These are phyloP conservation scores for Lippia alba DNA, from an alignment of 305 asterid genomes.

Conservation along the genomic window DNA sequence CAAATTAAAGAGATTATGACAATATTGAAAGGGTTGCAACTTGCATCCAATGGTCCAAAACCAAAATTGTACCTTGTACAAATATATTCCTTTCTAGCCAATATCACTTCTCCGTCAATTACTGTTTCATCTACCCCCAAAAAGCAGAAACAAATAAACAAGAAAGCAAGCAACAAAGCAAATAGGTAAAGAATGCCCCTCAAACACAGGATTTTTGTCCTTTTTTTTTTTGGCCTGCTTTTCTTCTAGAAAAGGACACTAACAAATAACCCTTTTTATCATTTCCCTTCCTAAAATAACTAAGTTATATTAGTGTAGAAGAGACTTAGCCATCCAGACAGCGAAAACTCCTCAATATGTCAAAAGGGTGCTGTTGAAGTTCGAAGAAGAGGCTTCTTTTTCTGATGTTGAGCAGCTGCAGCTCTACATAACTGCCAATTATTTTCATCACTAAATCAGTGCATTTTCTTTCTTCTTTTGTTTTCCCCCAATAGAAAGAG, in stretches of 20 bases:
- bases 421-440: conserved; percentile 45
- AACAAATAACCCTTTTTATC: neutral
- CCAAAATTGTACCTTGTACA: neutral
- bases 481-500: conserved; percentile 6
- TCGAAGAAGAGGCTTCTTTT: conserved; percentile 45
- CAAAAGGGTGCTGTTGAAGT: conserved; percentile 67
- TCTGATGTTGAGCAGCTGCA: conserved; percentile 45
- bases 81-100: neutral
- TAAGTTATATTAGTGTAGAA: neutral
- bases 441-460: neutral
- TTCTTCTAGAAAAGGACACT: neutral
- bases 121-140: neutral
- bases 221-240: neutral
- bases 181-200: neutral
- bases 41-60: too few species aligned
- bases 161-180: neutral
- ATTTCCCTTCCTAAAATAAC: conserved; percentile 1
- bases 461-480: neutral
- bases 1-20: neutral
- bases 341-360: neutral
- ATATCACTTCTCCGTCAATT: neutral
- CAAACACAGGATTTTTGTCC: neutral
- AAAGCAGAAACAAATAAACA: neutral
- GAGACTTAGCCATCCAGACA: neutral
- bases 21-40: too few species aligned